These are phyloP conservation scores for Cutaneotrichosporon cavernicola DNA, from an alignment of 1,284 basidiomycete species.

Conservation along the genomic window DNA sequence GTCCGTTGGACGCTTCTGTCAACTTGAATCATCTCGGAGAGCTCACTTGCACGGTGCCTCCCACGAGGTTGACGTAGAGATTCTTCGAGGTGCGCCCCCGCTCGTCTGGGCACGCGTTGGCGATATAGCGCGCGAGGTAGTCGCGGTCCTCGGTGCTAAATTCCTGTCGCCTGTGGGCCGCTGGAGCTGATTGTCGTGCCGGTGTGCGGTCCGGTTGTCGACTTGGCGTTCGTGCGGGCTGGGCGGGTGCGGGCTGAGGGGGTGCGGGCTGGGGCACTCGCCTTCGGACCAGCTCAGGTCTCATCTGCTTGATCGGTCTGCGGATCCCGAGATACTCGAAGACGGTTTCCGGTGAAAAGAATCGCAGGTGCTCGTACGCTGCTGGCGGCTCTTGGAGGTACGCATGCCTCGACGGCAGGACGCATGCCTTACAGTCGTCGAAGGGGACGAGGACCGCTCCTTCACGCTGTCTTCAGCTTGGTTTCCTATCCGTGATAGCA, in stretches of 20 bases:
- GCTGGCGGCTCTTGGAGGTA: conserved; percentile 1
- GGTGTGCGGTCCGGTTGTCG: not conserved
- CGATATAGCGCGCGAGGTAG: conserved; percentile 27
- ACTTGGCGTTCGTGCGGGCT: not conserved
- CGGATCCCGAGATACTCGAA: not conserved
- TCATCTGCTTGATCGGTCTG: not conserved
- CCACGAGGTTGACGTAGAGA: conserved; percentile 4
- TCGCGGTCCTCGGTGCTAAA: conserved; percentile 27
- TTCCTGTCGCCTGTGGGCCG: not conserved
- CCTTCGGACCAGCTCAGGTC: not conserved
- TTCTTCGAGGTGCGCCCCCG: conserved; percentile 6
- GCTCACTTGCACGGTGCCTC: not conserved
- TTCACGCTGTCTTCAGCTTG: conserved; percentile 16
- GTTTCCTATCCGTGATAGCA: not conserved
- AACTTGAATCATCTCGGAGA: not conserved
- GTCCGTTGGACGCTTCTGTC: not conserved
- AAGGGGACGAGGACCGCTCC: conserved; percentile 28
- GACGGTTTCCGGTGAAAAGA: not conserved
- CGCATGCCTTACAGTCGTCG: conserved; percentile 13
- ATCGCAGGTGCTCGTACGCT: not conserved
- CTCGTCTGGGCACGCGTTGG: conserved; percentile 13
- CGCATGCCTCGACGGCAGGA: conserved; percentile 16
- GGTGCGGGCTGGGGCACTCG: not conserved
- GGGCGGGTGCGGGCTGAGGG: too few relatives aligned
- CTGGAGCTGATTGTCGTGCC: not conserved